These are phyloP conservation scores for Globisporangium carolinianum DNA, from an alignment of 352 stramenopile species.

Conservation along the genomic window DNA sequence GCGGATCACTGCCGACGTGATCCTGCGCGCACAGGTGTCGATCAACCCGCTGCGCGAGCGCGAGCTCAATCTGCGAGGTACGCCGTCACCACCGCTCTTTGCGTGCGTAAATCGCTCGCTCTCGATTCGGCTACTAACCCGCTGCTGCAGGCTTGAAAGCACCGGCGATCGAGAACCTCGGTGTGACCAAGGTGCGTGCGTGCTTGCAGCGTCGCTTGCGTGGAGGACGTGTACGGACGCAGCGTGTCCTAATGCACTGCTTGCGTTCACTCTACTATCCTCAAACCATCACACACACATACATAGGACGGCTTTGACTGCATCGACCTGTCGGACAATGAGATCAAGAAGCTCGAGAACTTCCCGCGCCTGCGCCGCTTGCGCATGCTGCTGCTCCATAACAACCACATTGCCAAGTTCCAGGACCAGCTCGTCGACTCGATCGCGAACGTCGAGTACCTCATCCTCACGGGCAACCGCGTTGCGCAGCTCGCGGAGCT, in stretches of 20 bases:
- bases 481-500: slow-evolving; percentile 80
- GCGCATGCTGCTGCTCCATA: slow-evolving; percentile 89
- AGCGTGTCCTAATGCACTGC: background rate
- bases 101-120: background rate
- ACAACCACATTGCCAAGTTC: slow-evolving; percentile 90
- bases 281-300: background rate
- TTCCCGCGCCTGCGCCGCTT: slow-evolving; percentile 85
- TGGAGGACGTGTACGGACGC: too few species aligned
- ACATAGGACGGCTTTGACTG: slow-evolving; percentile 89
- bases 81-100: background rate
- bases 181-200: slow-evolving; percentile 74
- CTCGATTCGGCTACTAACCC: slow-evolving; percentile 24
- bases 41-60: slow-evolving; percentile 90
- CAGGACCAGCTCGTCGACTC: slow-evolving; percentile 65
- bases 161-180: slow-evolving; percentile 90
- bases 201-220: background rate
- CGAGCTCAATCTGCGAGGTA: slow-evolving; percentile 90
- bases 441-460: slow-evolving; percentile 79
- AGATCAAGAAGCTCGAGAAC: slow-evolving; percentile 94
- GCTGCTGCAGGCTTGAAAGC: slow-evolving; percentile 77
- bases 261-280: background rate
- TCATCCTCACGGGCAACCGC: slow-evolving; percentile 90
- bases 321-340: slow-evolving; percentile 93
- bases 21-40: slow-evolving; percentile 82
- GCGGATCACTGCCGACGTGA: slow-evolving; percentile 84